Conservation (phyloP, 306 rosid species). For the Prunus salicina region DNA sequence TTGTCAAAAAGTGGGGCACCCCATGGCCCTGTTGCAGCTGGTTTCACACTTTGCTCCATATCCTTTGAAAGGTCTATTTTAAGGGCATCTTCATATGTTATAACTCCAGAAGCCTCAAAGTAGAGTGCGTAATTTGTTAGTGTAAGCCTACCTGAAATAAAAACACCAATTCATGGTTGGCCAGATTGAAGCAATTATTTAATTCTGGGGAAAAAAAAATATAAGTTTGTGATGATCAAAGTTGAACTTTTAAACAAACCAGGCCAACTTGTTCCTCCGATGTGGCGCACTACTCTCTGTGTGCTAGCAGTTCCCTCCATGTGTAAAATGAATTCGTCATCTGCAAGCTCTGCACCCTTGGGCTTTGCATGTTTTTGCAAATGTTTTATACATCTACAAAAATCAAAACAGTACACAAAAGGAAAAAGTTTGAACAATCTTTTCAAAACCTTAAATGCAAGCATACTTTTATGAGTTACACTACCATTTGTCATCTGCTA, state of each 20-base stretch:
- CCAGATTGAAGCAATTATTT: neutral
- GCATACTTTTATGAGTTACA: neutral
- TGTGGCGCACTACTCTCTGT: constrained; percentile 87
- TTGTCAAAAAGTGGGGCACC: constrained; percentile 94
- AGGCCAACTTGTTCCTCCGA: constrained; percentile 87
- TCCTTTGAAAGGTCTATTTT: constrained; percentile 69
- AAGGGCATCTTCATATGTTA: constrained; percentile 72
- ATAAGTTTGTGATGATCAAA: neutral
- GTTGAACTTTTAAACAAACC: constrained; percentile 39
- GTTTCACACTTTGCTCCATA: constrained; percentile 49
- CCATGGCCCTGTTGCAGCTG: constrained; percentile 90
- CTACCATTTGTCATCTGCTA: neutral
- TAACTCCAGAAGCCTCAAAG: constrained; percentile 83
- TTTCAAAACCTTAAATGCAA: neutral
- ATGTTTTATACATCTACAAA: constrained; percentile 52
- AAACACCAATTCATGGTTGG: constrained; percentile 3
- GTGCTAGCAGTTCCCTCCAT: constrained; percentile 89
- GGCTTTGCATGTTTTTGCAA: constrained; percentile 68
- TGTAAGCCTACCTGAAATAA: constrained; percentile 80
- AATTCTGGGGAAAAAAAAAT: neutral
- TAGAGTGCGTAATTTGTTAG: constrained; percentile 82
- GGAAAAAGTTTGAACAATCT: neutral
- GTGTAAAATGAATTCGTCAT: constrained; percentile 76
- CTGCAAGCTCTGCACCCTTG: constrained; percentile 68
- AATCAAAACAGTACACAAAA: neutral